phyloP scores from a whole-genome alignment of 1,284 basidiomycete genomes.

The Cryptococcus sp. region DNA sequence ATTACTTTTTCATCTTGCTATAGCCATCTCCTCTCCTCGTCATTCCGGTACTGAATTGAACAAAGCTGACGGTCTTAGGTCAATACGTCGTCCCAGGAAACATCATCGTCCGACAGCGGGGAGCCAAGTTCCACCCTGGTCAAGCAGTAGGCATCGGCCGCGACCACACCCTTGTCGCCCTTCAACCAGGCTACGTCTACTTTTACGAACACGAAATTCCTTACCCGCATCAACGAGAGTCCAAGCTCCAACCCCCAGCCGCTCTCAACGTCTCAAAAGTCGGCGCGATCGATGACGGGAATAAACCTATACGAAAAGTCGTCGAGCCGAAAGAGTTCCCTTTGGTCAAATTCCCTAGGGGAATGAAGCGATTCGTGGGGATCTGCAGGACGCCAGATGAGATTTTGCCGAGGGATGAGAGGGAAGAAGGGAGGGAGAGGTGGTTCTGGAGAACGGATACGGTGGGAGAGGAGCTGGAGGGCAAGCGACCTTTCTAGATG shows the following conservation, averaged over 20 bases:
- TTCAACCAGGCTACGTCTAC: slow-evolving; percentile 79
- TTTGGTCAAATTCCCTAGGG: slow-evolving; percentile 38
- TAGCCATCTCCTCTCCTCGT: no score
- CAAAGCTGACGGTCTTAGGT: slow-evolving; percentile 54
- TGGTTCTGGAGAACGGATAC: slow-evolving; percentile 32
- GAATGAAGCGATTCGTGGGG: slow-evolving; percentile 66
- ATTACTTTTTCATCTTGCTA: no score
- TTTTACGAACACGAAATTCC: slow-evolving; percentile 60
- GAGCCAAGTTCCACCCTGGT: slow-evolving; percentile 81
- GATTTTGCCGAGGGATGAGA: slow-evolving; percentile 73
- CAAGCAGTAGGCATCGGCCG: slow-evolving; percentile 85
- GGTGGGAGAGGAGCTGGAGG: slow-evolving; percentile 4
- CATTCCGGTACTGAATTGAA: no score
- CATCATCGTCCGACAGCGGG: slow-evolving; percentile 88
- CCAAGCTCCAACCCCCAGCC: neutral
- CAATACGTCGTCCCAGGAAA: slow-evolving; percentile 85
- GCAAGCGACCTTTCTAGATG: no score
- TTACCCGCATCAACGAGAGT: slow-evolving; percentile 29
- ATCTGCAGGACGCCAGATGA: slow-evolving; percentile 73
- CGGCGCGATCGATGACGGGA: slow-evolving; percentile 46
- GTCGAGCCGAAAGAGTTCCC: slow-evolving; percentile 3
- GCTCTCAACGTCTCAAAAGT: slow-evolving; percentile 36
- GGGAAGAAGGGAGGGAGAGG: slow-evolving; percentile 52
- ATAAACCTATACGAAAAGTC: neutral
- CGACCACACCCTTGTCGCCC: slow-evolving; percentile 86